phyloP scores from a whole-genome alignment of 2,329 filamentous ascomycete genomes.

The Aspergillaceae sp. region DNA sequence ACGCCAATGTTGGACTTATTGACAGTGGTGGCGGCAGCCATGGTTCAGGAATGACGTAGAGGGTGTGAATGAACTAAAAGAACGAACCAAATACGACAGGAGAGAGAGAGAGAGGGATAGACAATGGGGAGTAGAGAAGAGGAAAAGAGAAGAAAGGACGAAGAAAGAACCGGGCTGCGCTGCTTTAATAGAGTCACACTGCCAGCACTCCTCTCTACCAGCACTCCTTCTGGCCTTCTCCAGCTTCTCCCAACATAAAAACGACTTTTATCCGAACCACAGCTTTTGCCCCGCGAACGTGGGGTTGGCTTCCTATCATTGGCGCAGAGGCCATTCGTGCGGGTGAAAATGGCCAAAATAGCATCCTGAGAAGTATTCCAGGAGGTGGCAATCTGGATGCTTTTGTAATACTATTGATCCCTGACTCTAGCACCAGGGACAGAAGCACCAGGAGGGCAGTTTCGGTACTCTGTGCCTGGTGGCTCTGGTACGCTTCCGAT shows the following conservation, averaged over 20 bases:
- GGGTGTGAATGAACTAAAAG: slow-evolving; percentile 1
- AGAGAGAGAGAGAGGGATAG: slow-evolving; percentile 1
- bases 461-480: too few species aligned
- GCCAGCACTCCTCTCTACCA: too few species aligned
- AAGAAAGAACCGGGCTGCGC: slow-evolving; percentile 2
- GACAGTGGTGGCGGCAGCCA: slow-evolving; percentile 25
- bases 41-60: slow-evolving; percentile 8
- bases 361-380: too few species aligned
- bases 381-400: too few species aligned
- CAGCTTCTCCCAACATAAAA: too few species aligned
- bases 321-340: not conserved
- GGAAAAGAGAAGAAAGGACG: slow-evolving; percentile 6
- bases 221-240: too few species aligned
- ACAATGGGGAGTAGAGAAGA: slow-evolving; percentile 7
- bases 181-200: not conserved
- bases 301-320: not conserved
- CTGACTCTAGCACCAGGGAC: too few species aligned
- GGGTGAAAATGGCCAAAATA: too few species aligned
- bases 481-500: too few species aligned
- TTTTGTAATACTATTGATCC: too few species aligned
- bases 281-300: not conserved
- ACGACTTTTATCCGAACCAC: not conserved
- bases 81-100: not conserved
- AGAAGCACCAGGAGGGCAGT: too few species aligned
- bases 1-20: slow-evolving; percentile 88